Evolutionary conservation across 306 rosid species (phyloP).

Genomic region (Delonix regia): DNA sequence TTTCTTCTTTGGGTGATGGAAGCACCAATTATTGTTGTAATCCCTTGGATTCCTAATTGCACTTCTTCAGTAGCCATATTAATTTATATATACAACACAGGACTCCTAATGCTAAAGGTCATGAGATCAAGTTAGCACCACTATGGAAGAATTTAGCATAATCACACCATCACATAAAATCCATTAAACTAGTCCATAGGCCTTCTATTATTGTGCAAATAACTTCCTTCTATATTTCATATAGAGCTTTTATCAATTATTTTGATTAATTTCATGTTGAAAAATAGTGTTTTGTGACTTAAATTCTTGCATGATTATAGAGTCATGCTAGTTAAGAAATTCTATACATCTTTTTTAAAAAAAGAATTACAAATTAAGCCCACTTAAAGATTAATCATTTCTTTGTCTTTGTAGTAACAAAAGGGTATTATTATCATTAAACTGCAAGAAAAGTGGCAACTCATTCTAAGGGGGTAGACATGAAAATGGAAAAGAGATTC

Average conservation of each 20-base stretch:
- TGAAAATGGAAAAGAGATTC: constrained; percentile 23
- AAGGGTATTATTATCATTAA: constrained; percentile 1
- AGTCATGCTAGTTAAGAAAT: background rate
- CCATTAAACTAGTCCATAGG: background rate
- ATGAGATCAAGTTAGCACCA: constrained; percentile 19
- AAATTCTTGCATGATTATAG: constrained; percentile 18
- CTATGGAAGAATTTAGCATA: background rate
- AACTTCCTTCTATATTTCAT: background rate
- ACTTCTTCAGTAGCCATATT: background rate
- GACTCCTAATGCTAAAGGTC: constrained; percentile 4
- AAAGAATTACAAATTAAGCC: background rate
- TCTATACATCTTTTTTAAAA: background rate
- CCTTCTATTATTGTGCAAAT: background rate
- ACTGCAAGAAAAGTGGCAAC: constrained; percentile 19
- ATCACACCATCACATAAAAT: background rate
- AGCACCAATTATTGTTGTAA: constrained; percentile 9
- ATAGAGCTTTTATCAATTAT: background rate
- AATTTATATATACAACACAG: constrained; percentile 5
- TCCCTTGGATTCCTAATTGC: constrained; percentile 23
- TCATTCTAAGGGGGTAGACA: constrained; percentile 23
- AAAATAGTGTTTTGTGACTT: background rate
- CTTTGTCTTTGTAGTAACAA: background rate
- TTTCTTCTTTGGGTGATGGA: constrained; percentile 9
- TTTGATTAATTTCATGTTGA: background rate
- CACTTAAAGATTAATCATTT: background rate